Evolutionary conservation across 2,329 filamentous ascomycete genomes (phyloP), one percentile per base, ranked within the genome.

Genomic region (Apiospora aurea): DNA sequence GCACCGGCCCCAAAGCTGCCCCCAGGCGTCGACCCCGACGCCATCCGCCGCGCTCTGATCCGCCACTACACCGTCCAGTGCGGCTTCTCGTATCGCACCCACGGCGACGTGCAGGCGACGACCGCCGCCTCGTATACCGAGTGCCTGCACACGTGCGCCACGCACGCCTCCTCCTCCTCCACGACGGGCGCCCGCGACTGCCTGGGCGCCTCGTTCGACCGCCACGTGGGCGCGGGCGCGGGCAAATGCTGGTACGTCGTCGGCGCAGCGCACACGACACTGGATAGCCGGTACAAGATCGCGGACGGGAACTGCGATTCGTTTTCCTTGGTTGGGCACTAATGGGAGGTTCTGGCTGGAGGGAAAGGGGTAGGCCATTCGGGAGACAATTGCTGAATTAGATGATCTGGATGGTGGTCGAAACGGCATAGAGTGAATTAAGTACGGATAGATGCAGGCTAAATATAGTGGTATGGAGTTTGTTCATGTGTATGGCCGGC

Each of bases 1-100:
- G 49, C 24, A 53, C 4, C 24, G 11, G 14, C 3, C 44, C 26
- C 29, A 13, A 1, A 21, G 26, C 26, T 57, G 6, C 51, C 51
- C 14, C 51, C 29, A 6, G 51, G 51, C 14, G 14, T 29, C 6
- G 51, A 57, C 51, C 51, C 26, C 26, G 51, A 34, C 2, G 51
- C 24, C 51, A 57, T 57, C 51, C 51, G 51, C 26, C 51, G 26
- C 14, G 51, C 26, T 3, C 26, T 57, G 13, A 16, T 57, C 26
- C 51, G 16, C 51, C 26, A 57, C 26, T 57, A 57, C 51, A 34
- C 26, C 26, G 51, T 57, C 26, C 51, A 57, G 51, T 57, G 51
- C 26, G 24, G 26, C 26, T 57, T 34, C 26, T 57, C 51, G 26
- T 57, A 34, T 26, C 26, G 51, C 51, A 8, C 4, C 51, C 26